Evolutionary conservation across 2,329 filamentous ascomycete genomes (phyloP), one percentile per base, ranked within the genome.

Genomic region (Pezicula neosporulosa): DNA sequence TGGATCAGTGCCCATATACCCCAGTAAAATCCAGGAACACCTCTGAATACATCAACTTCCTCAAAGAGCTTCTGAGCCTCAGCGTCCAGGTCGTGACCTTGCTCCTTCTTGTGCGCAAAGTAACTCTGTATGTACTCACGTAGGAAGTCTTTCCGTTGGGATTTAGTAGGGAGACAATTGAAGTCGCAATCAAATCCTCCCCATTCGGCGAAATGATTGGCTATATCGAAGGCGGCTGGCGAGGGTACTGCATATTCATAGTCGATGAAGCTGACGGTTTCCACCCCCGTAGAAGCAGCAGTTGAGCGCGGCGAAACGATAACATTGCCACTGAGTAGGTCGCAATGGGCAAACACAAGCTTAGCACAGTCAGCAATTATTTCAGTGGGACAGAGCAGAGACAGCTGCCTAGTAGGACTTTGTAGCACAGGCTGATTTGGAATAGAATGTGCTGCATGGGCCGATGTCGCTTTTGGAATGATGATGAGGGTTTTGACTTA

Each of bases 201-300:
- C 93, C 94, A 99, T 73, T 99, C 94, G 44, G 94, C 91, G 67
- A 99, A 96, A 76, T 99, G 94, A 73, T 99, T 99, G 47, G 93
- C 87, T 61, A 99, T 85, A 68, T 99, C 94, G 71, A 99, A 99
- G 2, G 93, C 92, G 4, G 92, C 91, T 1, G 93, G 93, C 1
- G 92, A 93, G 2, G 94, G 92, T 4, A 90, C 94, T 13, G 92
- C 91, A 70, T 99, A 99, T 70, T 99, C 94, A 75, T 97, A 99
- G 72, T 99, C 94, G 68, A 99, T 99, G 72, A 99, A 97, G 65
- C 82, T 82, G 50, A 93, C 86, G 3, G 72, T 77, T 45, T 80
- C 75, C 21, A 76, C 66, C 27, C 49, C 54, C 13, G 68, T 62
- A 24, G 59, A 59, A 18, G 59, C 54, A 36, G 60, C 63, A 28